Evolutionary conservation across 352 stramenopile genomes (phyloP).

Genomic region (Phytophthora ramorum): DNA sequence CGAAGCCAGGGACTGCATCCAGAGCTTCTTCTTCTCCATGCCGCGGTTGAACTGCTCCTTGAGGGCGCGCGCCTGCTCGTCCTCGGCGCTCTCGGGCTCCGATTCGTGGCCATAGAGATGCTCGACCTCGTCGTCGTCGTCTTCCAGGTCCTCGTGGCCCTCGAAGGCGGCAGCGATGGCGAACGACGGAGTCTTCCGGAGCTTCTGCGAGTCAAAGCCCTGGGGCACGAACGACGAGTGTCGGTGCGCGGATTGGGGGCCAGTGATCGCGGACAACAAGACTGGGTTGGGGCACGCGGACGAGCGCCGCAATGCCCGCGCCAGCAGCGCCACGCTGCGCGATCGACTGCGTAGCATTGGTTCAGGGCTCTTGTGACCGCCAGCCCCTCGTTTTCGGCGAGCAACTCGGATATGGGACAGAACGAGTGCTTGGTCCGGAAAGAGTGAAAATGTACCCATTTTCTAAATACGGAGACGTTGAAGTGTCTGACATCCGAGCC

Average conservation of each 20-base stretch:
- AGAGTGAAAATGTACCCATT: no score
- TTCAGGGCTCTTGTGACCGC: background rate
- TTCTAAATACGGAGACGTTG: no score
- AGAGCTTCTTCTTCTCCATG: slow-evolving; percentile 72
- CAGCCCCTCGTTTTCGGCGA: background rate
- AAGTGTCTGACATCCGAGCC: no score
- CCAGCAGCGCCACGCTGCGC: slow-evolving; percentile 23
- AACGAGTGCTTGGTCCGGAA: background rate
- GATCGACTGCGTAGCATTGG: slow-evolving; percentile 9
- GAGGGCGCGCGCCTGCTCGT: slow-evolving; percentile 34
- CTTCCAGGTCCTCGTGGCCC: slow-evolving; percentile 53
- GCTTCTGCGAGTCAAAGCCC: slow-evolving; percentile 7
- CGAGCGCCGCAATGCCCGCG: slow-evolving; percentile 23
- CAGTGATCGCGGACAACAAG: background rate
- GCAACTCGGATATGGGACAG: background rate
- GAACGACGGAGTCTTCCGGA: slow-evolving; percentile 49
- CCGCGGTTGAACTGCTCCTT: slow-evolving; percentile 55
- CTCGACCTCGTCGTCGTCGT: slow-evolving; percentile 26
- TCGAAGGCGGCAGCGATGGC: slow-evolving; percentile 64
- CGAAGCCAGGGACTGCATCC: slow-evolving; percentile 59
- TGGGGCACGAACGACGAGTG: slow-evolving; percentile 26
- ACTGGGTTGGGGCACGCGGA: background rate
- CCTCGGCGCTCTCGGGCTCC: slow-evolving; percentile 15
- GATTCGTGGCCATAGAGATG: slow-evolving; percentile 32
- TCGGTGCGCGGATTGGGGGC: background rate